phyloP scores from a whole-genome alignment of 768 basidiomycete species.

The Psilocybe sp. region DNA sequence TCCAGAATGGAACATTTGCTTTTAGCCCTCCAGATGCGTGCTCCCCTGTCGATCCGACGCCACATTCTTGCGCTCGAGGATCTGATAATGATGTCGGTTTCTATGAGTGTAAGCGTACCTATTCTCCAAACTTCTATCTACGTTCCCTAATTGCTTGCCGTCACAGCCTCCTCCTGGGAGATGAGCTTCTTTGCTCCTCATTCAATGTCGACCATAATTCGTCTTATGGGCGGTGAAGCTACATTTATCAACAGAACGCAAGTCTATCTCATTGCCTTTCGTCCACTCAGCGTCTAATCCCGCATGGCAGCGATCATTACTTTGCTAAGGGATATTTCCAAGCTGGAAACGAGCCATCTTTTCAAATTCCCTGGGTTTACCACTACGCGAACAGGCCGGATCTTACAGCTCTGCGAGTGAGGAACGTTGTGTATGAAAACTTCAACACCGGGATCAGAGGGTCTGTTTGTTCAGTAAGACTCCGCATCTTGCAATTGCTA shows the following conservation, averaged over 20 bases:
- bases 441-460: conserved; percentile 46
- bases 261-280: conserved; percentile 7
- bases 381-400: conserved; percentile 52
- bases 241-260: conserved; percentile 42
- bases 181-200: conserved; percentile 53
- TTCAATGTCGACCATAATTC: conserved; percentile 43
- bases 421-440: conserved; percentile 40
- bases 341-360: conserved; percentile 50
- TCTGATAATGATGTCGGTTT: conserved; percentile 50
- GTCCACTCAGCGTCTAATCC: background rate
- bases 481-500: background rate
- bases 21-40: conserved; percentile 48
- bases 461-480: conserved; percentile 19
- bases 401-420: conserved; percentile 42
- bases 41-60: conserved; percentile 44
- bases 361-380: conserved; percentile 44
- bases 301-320: conserved; percentile 36
- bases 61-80: conserved; percentile 47
- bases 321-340: conserved; percentile 42
- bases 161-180: conserved; percentile 50
- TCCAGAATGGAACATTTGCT: conserved; percentile 48
- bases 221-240: conserved; percentile 43
- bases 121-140: background rate
- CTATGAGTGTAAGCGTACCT: conserved; percentile 41
- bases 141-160: background rate